Base-by-base conservation (phyloP, 1,284 basidiomycete species). In the Ceratorhiza oryzae-sativae region DNA sequence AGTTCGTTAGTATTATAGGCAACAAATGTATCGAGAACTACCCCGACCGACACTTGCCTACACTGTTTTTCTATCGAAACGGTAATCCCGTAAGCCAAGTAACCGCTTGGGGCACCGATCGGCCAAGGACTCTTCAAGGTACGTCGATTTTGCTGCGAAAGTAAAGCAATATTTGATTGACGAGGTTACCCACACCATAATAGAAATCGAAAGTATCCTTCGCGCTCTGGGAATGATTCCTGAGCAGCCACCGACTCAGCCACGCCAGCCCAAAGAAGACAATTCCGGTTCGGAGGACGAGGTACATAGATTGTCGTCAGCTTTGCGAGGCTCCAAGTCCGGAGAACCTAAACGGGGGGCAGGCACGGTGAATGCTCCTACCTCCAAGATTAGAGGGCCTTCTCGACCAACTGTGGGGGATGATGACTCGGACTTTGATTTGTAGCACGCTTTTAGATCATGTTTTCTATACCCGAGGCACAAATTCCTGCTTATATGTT, bases 21-120 rank as follows among this genome's bases (percentile, higher is more conserved):
- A 89, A 94, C 81, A 94, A 97, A 81, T 98, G 97, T 82, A 98
- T 99, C 77, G 90, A 94, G 27, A 92, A 98, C 81, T 91, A 98
- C 62, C 97, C 97, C 8, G 97, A 98, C 78, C 86, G 88, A 46
- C 91, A 96, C 72, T 82, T 96, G 56, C 97, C 97, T 0, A 98
- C 97, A 82, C 83, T 99, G 71, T 89, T 99, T 75, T 84, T 98
- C 45, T 99, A 99, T 81, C 88, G 93, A 49, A 91, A 91, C 75
- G 97, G 97, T 18, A 91, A 97, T 58, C 90, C 98, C 71, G 84
- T 86, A 63, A 90, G 94, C 71, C 95, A 98, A 79, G 85, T 97
- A 23, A 84, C 94, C 2, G 88, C 94, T 0, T 90, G 92, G 94
- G 87, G 92, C 76, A 84, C 90, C 76, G 84, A 93, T 83, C 84